Percentiles rank a stretch among this genome's conserved stretches.
These are phyloP conservation scores for Globisporangium polare DNA, from an alignment of 352 stramenopile genomes.

Conservation along the genomic window DNA sequence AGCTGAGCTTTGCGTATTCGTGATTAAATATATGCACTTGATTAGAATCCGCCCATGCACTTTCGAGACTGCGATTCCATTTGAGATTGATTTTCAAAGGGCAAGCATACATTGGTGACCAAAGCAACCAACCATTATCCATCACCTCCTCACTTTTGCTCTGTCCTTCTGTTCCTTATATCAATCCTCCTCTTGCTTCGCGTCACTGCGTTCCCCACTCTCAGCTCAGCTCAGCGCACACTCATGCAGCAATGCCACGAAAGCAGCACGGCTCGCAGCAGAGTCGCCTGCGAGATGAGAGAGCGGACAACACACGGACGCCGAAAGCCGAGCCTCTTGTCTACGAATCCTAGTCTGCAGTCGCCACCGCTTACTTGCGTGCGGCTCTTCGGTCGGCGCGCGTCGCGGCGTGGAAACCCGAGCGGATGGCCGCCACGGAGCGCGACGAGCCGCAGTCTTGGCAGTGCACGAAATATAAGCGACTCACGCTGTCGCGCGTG, in stretches of 20 bases:
- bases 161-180: slow-evolving; percentile 1
- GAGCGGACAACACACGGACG: not conserved
- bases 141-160: not conserved
- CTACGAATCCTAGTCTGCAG: slow-evolving; percentile 10
- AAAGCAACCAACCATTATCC: not conserved
- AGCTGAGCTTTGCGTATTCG: not conserved
- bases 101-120: not conserved
- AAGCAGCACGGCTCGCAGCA: slow-evolving; percentile 1
- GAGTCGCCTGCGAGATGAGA: not conserved
- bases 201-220: not conserved
- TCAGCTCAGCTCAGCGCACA: not conserved
- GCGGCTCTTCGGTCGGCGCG: slow-evolving; percentile 82
- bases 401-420: slow-evolving; percentile 96
- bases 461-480: slow-evolving; percentile 99
- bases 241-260: not conserved
- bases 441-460: slow-evolving; percentile 96
- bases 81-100: not conserved
- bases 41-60: not conserved
- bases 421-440: slow-evolving; percentile 96
- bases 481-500: slow-evolving; percentile 93
- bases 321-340: not conserved
- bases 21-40: slow-evolving; percentile 9
- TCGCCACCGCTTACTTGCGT: slow-evolving; percentile 64
- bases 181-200: slow-evolving; percentile 1
- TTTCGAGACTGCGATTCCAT: not conserved